phyloP scores from a whole-genome alignment of 768 basidiomycete species.

The Suillus paluster region DNA sequence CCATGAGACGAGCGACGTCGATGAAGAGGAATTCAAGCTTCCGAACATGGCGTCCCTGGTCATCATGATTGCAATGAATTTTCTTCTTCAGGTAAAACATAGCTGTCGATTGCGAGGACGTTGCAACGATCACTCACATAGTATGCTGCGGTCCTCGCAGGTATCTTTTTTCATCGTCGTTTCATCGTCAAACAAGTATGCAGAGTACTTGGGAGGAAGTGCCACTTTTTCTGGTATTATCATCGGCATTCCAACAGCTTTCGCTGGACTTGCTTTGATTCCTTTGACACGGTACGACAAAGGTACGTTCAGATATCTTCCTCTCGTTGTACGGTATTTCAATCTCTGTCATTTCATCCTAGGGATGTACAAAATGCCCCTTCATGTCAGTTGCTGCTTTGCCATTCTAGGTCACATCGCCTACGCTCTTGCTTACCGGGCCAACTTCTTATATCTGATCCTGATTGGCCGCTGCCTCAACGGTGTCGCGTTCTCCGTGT shows the following conservation, averaged over 20 bases:
- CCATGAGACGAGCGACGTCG: not conserved
- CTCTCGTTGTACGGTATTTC: not conserved
- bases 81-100: constrained; percentile 47
- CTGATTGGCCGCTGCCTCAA: constrained; percentile 71
- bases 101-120: not conserved
- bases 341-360: not conserved
- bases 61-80: constrained; percentile 49
- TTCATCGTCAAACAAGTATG: constrained; percentile 67
- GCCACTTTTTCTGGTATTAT: constrained; percentile 70
- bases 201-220: constrained; percentile 66
- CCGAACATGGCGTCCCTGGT: constrained; percentile 50
- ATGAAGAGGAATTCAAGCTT: constrained; percentile 46
- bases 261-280: constrained; percentile 61
- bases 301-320: constrained; percentile 42
- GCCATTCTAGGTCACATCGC: constrained; percentile 60
- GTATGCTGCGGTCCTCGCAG: constrained; percentile 35
- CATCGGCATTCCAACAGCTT: constrained; percentile 68
- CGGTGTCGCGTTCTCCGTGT: constrained; percentile 63
- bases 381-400: constrained; percentile 57
- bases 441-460: constrained; percentile 67
- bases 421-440: constrained; percentile 63
- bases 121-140: not conserved
- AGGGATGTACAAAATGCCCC: constrained; percentile 58
- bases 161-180: constrained; percentile 72
- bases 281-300: constrained; percentile 59